These are phyloP conservation scores for Colletotrichum lupini DNA, from an alignment of 2,329 filamentous ascomycete genomes.

Conservation along the genomic window DNA sequence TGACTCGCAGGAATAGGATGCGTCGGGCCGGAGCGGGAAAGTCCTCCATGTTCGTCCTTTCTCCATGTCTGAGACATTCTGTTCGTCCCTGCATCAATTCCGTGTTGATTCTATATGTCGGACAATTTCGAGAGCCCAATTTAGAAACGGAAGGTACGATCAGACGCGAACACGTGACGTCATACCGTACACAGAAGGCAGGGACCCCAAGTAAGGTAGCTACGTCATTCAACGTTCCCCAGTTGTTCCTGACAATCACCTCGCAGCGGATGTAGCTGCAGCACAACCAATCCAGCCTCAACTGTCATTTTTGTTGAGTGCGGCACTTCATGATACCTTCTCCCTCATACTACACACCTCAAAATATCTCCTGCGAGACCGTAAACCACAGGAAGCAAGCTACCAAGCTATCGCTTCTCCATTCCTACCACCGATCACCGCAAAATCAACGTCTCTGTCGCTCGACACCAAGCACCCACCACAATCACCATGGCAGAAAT, in stretches of 20 bases:
- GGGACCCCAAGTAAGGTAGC: neutral
- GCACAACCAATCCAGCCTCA: conserved; percentile 1
- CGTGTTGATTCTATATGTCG: too few species aligned
- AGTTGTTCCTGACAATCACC: conserved; percentile 14
- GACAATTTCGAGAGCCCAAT: neutral
- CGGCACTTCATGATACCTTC: neutral
- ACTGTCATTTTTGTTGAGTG: conserved; percentile 12
- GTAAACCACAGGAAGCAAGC: neutral
- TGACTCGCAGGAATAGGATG: neutral
- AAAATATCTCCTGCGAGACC: neutral
- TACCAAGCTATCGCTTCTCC: neutral
- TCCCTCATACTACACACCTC: neutral
- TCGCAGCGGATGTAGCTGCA: neutral
- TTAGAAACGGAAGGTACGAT: neutral
- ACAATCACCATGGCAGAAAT: conserved; percentile 48
- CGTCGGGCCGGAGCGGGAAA: neutral
- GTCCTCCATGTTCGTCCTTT: neutral
- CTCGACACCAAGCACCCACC: neutral
- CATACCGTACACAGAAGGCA: conserved; percentile 10
- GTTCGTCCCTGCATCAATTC: neutral
- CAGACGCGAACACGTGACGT: conserved; percentile 26
- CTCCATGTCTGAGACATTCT: too few species aligned
- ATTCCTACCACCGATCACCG: neutral
- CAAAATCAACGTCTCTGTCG: neutral
- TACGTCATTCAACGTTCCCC: conserved; percentile 33